Conservation (phyloP, 768 basidiomycete genomes). For the Mycena leptocephala region DNA sequence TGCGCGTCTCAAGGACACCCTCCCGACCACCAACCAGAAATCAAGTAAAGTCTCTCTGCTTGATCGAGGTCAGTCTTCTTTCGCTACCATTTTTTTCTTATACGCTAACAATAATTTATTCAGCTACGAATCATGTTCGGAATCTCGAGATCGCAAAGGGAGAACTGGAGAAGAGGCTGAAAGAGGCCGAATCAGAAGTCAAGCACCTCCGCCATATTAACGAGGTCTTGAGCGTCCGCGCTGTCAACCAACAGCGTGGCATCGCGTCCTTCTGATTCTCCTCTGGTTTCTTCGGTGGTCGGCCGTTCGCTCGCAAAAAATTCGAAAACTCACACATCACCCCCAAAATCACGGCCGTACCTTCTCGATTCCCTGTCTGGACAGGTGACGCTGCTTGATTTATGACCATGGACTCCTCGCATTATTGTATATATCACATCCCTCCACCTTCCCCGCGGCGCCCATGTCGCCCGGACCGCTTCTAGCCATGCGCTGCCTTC, state of each 20-base stretch:
- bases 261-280: slow-evolving; percentile 66
- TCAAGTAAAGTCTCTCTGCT: slow-evolving; percentile 93
- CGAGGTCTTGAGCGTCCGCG: slow-evolving; percentile 91
- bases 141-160: slow-evolving; percentile 87
- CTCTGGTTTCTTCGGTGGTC: slow-evolving; percentile 46
- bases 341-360: slow-evolving; percentile 55
- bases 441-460: slow-evolving; percentile 46
- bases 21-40: slow-evolving; percentile 93
- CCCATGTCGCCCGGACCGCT: slow-evolving; percentile 48
- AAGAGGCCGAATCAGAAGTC: slow-evolving; percentile 86
- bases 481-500: slow-evolving; percentile 55
- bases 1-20: slow-evolving; percentile 90
- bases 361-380: slow-evolving; percentile 48
- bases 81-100: not conserved
- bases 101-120: slow-evolving; percentile 29
- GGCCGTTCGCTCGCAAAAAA: slow-evolving; percentile 47
- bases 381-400: slow-evolving; percentile 40
- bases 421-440: slow-evolving; percentile 64
- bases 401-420: slow-evolving; percentile 58
- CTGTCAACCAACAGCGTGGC: slow-evolving; percentile 79
- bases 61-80: slow-evolving; percentile 76
- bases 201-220: slow-evolving; percentile 88
- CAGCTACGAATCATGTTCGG: slow-evolving; percentile 89
- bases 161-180: slow-evolving; percentile 82
- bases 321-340: slow-evolving; percentile 41